Conservation (phyloP, 176 grass and related monocot genomes). For the Cenchrus americanus region DNA sequence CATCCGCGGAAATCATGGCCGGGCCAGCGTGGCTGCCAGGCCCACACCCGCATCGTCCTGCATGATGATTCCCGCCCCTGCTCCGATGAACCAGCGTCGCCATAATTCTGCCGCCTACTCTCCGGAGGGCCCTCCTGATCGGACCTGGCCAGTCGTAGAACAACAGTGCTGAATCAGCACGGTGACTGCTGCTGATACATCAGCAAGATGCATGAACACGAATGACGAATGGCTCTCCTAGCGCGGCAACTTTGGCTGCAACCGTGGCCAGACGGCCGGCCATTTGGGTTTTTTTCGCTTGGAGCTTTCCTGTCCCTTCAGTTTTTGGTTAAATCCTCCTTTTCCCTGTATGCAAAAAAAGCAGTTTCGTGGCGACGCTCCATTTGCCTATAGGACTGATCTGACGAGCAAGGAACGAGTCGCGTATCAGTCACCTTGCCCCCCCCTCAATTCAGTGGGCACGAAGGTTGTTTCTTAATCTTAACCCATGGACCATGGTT, state of each 20-base stretch:
- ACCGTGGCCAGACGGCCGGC: not conserved
- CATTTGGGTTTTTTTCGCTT: not conserved
- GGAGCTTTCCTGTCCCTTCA: not conserved
- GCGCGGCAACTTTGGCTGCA: not conserved
- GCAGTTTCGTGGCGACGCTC: not conserved
- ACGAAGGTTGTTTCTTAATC: not conserved
- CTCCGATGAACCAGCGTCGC: not conserved
- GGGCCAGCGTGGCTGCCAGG: slow-evolving; percentile 11
- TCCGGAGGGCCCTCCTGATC: not conserved
- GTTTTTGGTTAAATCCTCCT: not conserved
- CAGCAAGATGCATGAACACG: not conserved
- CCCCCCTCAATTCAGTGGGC: no score
- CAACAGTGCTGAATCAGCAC: not conserved
- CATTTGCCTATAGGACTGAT: not conserved
- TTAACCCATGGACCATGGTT: no score
- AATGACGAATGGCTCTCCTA: not conserved
- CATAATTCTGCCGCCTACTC: slow-evolving; percentile 40
- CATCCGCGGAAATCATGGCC: not conserved
- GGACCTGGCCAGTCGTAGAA: not conserved
- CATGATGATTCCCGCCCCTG: not conserved
- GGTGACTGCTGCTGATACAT: no score
- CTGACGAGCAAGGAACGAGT: not conserved
- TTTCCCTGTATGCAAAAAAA: not conserved
- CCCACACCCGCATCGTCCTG: not conserved
- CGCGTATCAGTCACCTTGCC: not conserved